Conservation (phyloP, 2,329 filamentous ascomycete species). For the Aspergillus fumigatus region DNA sequence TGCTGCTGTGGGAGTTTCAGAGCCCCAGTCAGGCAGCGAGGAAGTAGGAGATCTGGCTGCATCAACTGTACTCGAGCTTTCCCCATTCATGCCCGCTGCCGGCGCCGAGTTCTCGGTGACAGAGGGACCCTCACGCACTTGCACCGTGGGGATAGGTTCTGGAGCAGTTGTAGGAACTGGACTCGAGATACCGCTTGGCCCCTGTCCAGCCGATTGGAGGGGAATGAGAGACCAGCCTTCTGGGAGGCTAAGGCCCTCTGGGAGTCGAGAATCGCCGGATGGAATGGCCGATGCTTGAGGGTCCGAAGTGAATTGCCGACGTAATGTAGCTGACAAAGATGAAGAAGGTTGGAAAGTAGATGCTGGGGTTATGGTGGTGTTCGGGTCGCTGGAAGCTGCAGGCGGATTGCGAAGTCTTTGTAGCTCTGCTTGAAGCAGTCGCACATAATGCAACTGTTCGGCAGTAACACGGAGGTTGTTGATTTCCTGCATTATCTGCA, state of each 20-base stretch:
- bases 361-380: constrained; percentile 5
- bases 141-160: background rate
- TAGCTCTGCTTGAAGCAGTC: constrained; percentile 63
- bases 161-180: constrained; percentile 6
- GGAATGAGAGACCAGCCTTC: constrained; percentile 43
- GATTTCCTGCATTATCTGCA: constrained; percentile 65
- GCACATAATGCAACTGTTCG: constrained; percentile 65
- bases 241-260: constrained; percentile 49
- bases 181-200: constrained; percentile 1
- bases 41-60: constrained; percentile 1
- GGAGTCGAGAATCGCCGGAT: constrained; percentile 45
- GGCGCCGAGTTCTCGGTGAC: background rate
- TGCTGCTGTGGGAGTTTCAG: constrained; percentile 5
- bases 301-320: constrained; percentile 27
- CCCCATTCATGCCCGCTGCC: background rate
- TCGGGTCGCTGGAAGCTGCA: constrained; percentile 14
- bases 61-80: background rate
- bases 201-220: constrained; percentile 19
- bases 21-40: constrained; percentile 17
- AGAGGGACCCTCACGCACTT: background rate
- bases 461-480: constrained; percentile 58
- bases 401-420: constrained; percentile 57
- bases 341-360: constrained; percentile 15
- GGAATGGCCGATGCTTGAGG: constrained; percentile 29
- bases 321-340: constrained; percentile 17